phyloP scores from a whole-genome alignment of 768 basidiomycete genomes.

The Mycena rebaudengoi region DNA sequence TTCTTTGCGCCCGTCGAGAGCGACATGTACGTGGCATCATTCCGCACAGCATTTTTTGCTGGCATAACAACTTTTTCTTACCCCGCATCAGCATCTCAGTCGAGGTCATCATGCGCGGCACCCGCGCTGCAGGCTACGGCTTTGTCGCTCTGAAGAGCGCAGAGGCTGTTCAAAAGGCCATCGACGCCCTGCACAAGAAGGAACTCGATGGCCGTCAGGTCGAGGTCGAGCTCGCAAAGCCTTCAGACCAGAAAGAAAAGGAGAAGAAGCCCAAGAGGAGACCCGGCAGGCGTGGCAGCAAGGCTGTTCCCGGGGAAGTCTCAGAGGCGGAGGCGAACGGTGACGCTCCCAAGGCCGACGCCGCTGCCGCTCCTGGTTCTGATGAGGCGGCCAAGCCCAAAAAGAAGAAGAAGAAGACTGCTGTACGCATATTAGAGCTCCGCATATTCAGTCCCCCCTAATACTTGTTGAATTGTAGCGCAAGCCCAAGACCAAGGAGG shows the following conservation, averaged over 20 bases:
- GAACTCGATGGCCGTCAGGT: slow-evolving; percentile 90
- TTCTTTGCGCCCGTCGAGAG: slow-evolving; percentile 89
- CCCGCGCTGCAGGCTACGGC: slow-evolving; percentile 90
- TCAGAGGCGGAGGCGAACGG: slow-evolving; percentile 91
- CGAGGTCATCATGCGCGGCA: slow-evolving; percentile 87
- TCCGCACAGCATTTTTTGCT: slow-evolving; percentile 54
- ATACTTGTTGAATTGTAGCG: slow-evolving; percentile 41
- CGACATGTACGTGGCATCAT: slow-evolving; percentile 79
- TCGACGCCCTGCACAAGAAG: slow-evolving; percentile 85
- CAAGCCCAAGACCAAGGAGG: slow-evolving; percentile 56
- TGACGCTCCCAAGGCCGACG: slow-evolving; percentile 69
- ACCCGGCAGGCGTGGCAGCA: slow-evolving; percentile 86
- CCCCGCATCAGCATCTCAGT: slow-evolving; percentile 69
- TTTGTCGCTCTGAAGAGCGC: slow-evolving; percentile 85
- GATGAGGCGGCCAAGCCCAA: slow-evolving; percentile 82
- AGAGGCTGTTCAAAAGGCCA: slow-evolving; percentile 88
- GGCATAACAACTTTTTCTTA: slow-evolving; percentile 31
- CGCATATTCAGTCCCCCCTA: too few relatives aligned
- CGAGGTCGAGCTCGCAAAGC: slow-evolving; percentile 94
- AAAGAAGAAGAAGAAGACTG: slow-evolving; percentile 82
- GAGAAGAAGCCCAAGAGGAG: slow-evolving; percentile 83
- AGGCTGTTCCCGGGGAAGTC: slow-evolving; percentile 88
- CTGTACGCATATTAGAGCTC: too few relatives aligned
- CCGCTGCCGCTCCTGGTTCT: slow-evolving; percentile 59
- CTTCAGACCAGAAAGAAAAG: slow-evolving; percentile 85